Percentiles rank a stretch among this genome's conserved stretches.
Evolutionary conservation across 148 eudicot species (phyloP).

Genomic region (Chenopodium quinoa): DNA sequence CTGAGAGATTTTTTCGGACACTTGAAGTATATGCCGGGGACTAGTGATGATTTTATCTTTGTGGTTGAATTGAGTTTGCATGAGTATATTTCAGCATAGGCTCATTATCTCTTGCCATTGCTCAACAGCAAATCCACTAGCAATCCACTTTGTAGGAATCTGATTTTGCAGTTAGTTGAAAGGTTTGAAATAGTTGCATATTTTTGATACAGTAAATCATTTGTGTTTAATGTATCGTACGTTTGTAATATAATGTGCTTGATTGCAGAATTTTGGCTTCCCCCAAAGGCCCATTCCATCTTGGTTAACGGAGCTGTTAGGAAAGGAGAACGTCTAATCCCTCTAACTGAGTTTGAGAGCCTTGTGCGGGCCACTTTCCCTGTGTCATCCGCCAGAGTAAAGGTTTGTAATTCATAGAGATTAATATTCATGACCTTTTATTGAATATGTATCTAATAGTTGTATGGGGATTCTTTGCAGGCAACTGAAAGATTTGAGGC

Average conservation of each 20-base stretch:
- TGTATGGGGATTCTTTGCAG: constrained; percentile 32
- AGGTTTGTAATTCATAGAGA: constrained; percentile 40
- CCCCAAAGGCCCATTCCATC: constrained; percentile 70
- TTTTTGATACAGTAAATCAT: background rate
- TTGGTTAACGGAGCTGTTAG: constrained; percentile 71
- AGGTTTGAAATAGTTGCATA: constrained; percentile 36
- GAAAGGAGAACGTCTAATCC: constrained; percentile 77
- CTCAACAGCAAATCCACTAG: constrained; percentile 53
- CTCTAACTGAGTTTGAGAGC: constrained; percentile 60
- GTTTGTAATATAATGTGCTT: background rate
- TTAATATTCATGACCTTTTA: background rate
- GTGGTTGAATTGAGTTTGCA: no score
- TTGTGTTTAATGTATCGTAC: background rate
- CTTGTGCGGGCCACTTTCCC: constrained; percentile 66
- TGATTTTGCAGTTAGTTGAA: constrained; percentile 69
- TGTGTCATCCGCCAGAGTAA: constrained; percentile 58
- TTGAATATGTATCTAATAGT: background rate
- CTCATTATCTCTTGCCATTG: constrained; percentile 63
- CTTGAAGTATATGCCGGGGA: background rate
- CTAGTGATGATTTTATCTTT: background rate
- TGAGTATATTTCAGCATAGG: constrained; percentile 36
- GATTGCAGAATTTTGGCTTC: constrained; percentile 59
- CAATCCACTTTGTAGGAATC: constrained; percentile 73
- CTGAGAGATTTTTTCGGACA: background rate
- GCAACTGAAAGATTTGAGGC: constrained; percentile 90